Evolutionary conservation across 73 alveolate genomes (phyloP).

Genomic region (Stentor coeruleus): DNA sequence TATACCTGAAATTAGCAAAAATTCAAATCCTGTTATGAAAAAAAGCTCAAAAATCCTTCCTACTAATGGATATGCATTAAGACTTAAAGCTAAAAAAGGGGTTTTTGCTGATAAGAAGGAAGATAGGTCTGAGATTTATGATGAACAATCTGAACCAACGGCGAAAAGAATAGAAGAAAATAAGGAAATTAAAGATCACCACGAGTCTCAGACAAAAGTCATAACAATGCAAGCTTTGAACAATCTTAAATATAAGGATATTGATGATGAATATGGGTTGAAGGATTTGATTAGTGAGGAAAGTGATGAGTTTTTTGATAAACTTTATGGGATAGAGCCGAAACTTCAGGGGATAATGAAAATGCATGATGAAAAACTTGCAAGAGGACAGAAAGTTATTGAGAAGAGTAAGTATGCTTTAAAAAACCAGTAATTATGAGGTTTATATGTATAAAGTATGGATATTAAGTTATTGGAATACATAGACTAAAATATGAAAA

Average conservation of each 20-base stretch:
- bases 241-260: background rate
- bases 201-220: background rate
- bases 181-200: background rate
- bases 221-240: slow-evolving; percentile 2
- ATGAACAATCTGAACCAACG: background rate
- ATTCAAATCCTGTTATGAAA: background rate
- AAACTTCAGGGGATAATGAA: slow-evolving; percentile 13
- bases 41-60: background rate
- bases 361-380: slow-evolving; percentile 19
- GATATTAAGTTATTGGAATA: no score
- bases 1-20: background rate
- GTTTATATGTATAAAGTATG: no score
- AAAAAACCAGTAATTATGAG: no score
- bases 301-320: slow-evolving; percentile 15
- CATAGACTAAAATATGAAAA: no score
- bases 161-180: background rate
- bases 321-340: background rate
- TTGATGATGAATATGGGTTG: slow-evolving; percentile 1
- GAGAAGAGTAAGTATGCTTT: slow-evolving; percentile 7
- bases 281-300: slow-evolving; percentile 19
- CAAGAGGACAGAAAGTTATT: slow-evolving; percentile 21
- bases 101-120: background rate
- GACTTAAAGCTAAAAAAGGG: background rate
- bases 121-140: background rate
- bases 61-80: background rate